A percentile compares a stretch with the other conserved stretches of the same genome.
phyloP scores from a whole-genome alignment of 495 filamentous ascomycete genomes.

The Podospora anserina region DNA sequence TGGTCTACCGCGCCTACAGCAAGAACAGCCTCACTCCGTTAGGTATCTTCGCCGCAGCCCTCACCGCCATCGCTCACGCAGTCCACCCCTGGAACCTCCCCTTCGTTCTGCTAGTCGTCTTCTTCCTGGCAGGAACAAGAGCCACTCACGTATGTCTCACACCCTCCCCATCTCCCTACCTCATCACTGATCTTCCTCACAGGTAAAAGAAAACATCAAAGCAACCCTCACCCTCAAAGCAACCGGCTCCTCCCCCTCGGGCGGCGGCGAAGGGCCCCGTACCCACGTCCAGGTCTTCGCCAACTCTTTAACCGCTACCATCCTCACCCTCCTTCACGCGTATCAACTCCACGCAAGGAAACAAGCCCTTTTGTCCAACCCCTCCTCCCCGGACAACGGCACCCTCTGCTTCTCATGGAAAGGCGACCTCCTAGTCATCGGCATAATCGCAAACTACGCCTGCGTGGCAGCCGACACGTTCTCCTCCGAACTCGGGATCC shows the following conservation, averaged over 20 bases:
- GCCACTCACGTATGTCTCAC: constrained; percentile 66
- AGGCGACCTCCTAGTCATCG: constrained; percentile 55
- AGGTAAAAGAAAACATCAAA: constrained; percentile 88
- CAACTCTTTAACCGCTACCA: constrained; percentile 75
- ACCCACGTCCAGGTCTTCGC: constrained; percentile 88
- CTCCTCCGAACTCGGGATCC: constrained; percentile 90
- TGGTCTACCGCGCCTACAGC: constrained; percentile 67
- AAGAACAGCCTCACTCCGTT: constrained; percentile 73
- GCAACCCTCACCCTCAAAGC: constrained; percentile 72
- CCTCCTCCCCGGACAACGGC: constrained; percentile 22
- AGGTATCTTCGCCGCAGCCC: constrained; percentile 62
- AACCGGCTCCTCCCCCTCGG: constrained; percentile 50
- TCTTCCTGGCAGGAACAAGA: constrained; percentile 80
- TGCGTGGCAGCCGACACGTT: constrained; percentile 91
- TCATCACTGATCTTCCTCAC: not conserved
- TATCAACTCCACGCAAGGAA: constrained; percentile 54
- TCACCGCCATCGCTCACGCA: constrained; percentile 77
- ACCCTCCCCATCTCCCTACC: not conserved
- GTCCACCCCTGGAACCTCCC: constrained; percentile 89
- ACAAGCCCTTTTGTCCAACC: constrained; percentile 22
- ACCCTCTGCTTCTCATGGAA: constrained; percentile 49
- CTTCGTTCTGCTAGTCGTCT: constrained; percentile 75
- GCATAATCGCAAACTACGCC: constrained; percentile 75
- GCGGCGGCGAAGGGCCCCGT: constrained; percentile 73
- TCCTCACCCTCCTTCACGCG: constrained; percentile 68